Conservation (phyloP, 1,139 yeast species). For the Pichia sp. region DNA sequence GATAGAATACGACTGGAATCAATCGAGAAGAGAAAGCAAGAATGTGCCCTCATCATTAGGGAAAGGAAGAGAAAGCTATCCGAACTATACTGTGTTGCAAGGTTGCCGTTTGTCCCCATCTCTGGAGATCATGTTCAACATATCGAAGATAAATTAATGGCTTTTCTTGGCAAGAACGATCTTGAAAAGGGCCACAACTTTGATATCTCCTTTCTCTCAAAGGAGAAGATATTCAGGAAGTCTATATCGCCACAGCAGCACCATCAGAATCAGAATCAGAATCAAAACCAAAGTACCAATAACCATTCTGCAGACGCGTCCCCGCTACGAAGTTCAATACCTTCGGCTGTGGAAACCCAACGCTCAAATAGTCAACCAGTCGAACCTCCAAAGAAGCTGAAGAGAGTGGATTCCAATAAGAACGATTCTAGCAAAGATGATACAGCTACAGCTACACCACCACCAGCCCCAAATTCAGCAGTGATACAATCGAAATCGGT, state of each 20-base stretch:
- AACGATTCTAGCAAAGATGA: too few species aligned
- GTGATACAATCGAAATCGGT: too few species aligned
- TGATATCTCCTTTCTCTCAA: slow-evolving; percentile 25
- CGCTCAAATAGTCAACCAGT: background rate
- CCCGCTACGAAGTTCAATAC: background rate
- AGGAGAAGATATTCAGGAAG: slow-evolving; percentile 25
- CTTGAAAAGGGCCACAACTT: slow-evolving; percentile 34
- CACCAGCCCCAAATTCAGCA: too few species aligned
- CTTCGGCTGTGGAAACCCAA: background rate
- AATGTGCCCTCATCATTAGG: slow-evolving; percentile 29
- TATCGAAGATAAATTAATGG: slow-evolving; percentile 34
- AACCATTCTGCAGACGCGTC: too few species aligned
- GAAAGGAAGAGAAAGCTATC: slow-evolving; percentile 45
- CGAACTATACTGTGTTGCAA: slow-evolving; percentile 48
- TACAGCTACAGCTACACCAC: too few species aligned
- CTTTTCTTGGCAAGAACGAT: slow-evolving; percentile 39
- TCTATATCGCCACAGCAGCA: slow-evolving; percentile 19
- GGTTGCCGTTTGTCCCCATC: slow-evolving; percentile 36
- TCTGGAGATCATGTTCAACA: slow-evolving; percentile 29
- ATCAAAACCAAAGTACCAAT: background rate
- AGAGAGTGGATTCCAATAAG: background rate
- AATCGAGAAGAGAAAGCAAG: slow-evolving; percentile 36
- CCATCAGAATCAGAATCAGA: slow-evolving; percentile 10
- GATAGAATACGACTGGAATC: slow-evolving; percentile 39
- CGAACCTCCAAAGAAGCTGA: slow-evolving; percentile 1